Conservation (phyloP, 1,284 basidiomycete genomes). For the Irpex sp. region DNA sequence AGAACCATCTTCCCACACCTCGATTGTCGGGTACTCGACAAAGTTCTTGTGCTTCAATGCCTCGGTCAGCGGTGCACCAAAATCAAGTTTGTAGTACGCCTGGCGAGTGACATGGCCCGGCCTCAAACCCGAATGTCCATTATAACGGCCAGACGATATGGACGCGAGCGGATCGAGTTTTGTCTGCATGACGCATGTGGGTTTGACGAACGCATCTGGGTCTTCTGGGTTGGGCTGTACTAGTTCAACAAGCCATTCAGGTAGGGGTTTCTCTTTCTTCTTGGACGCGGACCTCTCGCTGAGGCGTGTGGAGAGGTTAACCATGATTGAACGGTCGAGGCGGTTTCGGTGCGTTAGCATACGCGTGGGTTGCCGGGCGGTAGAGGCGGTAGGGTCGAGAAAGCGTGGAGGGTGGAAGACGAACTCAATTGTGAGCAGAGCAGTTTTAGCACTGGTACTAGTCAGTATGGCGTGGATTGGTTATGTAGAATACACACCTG, state of each 20-base stretch:
- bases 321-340: slow-evolving; percentile 46
- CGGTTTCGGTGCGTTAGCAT: slow-evolving; percentile 64
- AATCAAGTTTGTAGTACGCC: slow-evolving; percentile 59
- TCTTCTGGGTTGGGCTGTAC: slow-evolving; percentile 50
- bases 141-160: slow-evolving; percentile 18
- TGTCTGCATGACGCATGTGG: slow-evolving; percentile 57
- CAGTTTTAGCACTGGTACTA: slow-evolving; percentile 52
- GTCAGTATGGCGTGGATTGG: slow-evolving; percentile 1
- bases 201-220: slow-evolving; percentile 49
- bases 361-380: slow-evolving; percentile 35
- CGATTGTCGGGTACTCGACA: slow-evolving; percentile 79
- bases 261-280: slow-evolving; percentile 41
- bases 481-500: slow-evolving; percentile 50
- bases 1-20: slow-evolving; percentile 58
- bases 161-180: slow-evolving; percentile 33
- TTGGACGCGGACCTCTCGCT: slow-evolving; percentile 34
- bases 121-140: slow-evolving; percentile 16
- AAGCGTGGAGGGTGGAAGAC: slow-evolving; percentile 50
- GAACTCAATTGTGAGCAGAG: slow-evolving; percentile 74
- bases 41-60: slow-evolving; percentile 62
- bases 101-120: slow-evolving; percentile 26
- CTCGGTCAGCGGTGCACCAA: slow-evolving; percentile 39
- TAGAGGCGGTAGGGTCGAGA: slow-evolving; percentile 36
- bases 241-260: slow-evolving; percentile 54
- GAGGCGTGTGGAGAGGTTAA: slow-evolving; percentile 44